Base-by-base conservation (phyloP, 2,329 filamentous ascomycete genomes). In the Paraphoma sp. region DNA sequence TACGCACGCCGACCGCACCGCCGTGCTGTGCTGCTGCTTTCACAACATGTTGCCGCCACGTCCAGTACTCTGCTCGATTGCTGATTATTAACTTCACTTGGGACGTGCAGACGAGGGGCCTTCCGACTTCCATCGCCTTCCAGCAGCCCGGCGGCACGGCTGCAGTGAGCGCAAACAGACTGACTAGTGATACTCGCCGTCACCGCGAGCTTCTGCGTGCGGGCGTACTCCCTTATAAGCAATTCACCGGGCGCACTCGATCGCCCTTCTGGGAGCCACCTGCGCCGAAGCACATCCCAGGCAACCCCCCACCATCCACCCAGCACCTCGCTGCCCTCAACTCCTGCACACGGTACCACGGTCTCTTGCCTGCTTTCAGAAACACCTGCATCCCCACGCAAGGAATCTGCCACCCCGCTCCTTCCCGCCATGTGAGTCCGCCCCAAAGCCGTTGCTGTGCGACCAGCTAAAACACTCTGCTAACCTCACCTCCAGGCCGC, bases 401-500 rank as follows among this genome's bases (percentile, higher is more conserved):
- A 73, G 69, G 69, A 73, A 60, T 59, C 56, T 61, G 50, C 56
- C 40, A 30, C 44, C 53, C 62, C 54, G 59, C 57, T 55, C 55
- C 53, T 54, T 31, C 44, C 65, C 54, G 62, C 68, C 69, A 77
- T 76, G 74, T 78, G 68, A 76, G 74, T 68, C 41, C 54, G 50
- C 61, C 49, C 68, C 68, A 52, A 62, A 60, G 60, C 69, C 67
- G 65, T 71, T 62, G 57, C 58, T 74, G 76, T 78, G 71, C 74
- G 44, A 77, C 76, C 23, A 40, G 49, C 60, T 48, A 56, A 59
- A 55, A 62, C 61, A 40, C 45, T 48, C 14, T 31, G 68, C 71
- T 74, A 69, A 75, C 64, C 59, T 45, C 62, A 59, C 60, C 56
- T 59, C 56, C 67, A 97, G 92, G 93, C 80, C 81, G 56, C 90